phyloP scores from a whole-genome alignment of 345 rosid species.

The Pugionium cornutum region DNA sequence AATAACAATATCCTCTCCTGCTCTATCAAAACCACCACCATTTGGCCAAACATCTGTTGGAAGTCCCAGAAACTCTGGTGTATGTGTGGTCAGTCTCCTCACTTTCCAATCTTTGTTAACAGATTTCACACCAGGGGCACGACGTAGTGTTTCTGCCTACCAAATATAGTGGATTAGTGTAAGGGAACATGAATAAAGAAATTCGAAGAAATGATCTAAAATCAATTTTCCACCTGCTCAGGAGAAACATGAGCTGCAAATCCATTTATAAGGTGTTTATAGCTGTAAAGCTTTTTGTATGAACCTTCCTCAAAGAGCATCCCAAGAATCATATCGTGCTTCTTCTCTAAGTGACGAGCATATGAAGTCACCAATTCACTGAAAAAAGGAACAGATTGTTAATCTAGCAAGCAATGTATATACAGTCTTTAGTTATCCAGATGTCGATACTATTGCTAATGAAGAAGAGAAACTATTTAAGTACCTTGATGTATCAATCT shows the following conservation, averaged over 20 bases:
- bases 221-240: slow-evolving; percentile 68
- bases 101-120: slow-evolving; percentile 98
- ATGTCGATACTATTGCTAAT: neutral
- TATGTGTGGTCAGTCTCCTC: slow-evolving; percentile 91
- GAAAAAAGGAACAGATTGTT: slow-evolving; percentile 31
- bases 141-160: slow-evolving; percentile 91
- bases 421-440: neutral
- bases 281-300: slow-evolving; percentile 91
- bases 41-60: slow-evolving; percentile 99
- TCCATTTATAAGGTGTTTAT: slow-evolving; percentile 93
- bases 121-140: slow-evolving; percentile 72
- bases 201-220: slow-evolving; percentile 1
- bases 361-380: slow-evolving; percentile 80
- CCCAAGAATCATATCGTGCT: slow-evolving; percentile 92
- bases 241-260: slow-evolving; percentile 85
- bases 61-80: slow-evolving; percentile 96
- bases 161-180: slow-evolving; percentile 49
- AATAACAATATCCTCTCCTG: slow-evolving; percentile 94
- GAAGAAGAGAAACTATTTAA: slow-evolving; percentile 7
- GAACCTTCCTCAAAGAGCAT: slow-evolving; percentile 73
- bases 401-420: slow-evolving; percentile 17
- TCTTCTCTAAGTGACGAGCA: slow-evolving; percentile 84
- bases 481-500: slow-evolving; percentile 78
- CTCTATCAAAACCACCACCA: slow-evolving; percentile 94
- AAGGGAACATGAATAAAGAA: slow-evolving; percentile 38